Evolutionary conservation across 768 basidiomycete species (phyloP).

Genomic region (Mycena amicta): DNA sequence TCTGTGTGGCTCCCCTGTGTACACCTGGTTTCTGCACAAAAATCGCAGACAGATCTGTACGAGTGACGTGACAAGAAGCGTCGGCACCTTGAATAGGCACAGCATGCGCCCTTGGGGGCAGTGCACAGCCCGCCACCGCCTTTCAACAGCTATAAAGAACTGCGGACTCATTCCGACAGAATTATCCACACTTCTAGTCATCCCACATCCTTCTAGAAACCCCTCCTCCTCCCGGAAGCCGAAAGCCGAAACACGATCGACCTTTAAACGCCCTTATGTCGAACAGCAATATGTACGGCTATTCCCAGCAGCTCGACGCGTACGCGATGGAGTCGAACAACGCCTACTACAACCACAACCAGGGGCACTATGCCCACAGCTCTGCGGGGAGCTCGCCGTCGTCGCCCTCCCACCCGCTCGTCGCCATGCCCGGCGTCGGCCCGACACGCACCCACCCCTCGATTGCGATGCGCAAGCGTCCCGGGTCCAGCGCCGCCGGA

Average conservation of each 20-base stretch:
- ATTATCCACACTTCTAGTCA: not conserved
- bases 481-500: too few species aligned
- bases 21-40: not conserved
- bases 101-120: not conserved
- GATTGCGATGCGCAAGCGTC: not conserved
- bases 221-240: too few species aligned
- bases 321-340: not conserved
- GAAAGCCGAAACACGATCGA: not conserved
- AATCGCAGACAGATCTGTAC: not conserved
- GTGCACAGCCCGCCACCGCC: not conserved
- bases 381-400: slow-evolving; percentile 14
- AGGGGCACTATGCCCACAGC: not conserved
- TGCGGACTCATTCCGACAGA: not conserved
- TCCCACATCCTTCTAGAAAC: slow-evolving; percentile 3
- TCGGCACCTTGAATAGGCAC: not conserved
- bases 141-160: not conserved
- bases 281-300: too few species aligned
- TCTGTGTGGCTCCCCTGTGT: not conserved
- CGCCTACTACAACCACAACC: not conserved
- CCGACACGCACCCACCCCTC: slow-evolving; percentile 16
- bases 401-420: slow-evolving; percentile 14
- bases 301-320: not conserved
- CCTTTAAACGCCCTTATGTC: not conserved
- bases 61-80: not conserved
- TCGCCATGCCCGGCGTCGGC: slow-evolving; percentile 2